A percentile compares a stretch with the other conserved stretches of the same genome.
phyloP scores from a whole-genome alignment of 805 yeast genomes.

The Starmera amethionina region DNA sequence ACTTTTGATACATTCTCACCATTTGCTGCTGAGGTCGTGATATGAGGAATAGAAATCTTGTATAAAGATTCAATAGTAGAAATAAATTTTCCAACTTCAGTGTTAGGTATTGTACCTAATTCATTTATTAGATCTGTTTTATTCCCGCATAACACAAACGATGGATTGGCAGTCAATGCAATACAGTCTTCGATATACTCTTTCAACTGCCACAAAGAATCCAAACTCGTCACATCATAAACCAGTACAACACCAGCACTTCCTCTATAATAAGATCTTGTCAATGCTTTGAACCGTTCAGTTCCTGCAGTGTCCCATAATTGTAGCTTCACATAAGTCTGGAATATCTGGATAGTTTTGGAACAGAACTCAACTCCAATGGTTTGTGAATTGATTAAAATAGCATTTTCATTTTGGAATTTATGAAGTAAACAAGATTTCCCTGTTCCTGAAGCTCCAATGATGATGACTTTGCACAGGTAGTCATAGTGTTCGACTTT shows the following conservation, averaged over 20 bases:
- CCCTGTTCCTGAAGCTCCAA: conserved; percentile 35
- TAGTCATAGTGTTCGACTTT: conserved; percentile 24
- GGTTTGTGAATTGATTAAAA: conserved; percentile 20
- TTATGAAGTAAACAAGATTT: conserved; percentile 32
- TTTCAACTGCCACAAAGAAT: conserved; percentile 18
- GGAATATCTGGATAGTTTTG: conserved; percentile 15
- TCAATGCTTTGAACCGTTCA: conserved; percentile 26
- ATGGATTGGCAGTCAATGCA: conserved; percentile 19
- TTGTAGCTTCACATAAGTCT: conserved; percentile 14
- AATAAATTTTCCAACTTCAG: conserved; percentile 24
- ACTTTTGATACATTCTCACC: conserved; percentile 32
- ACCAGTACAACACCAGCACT: conserved; percentile 28
- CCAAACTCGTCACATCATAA: conserved; percentile 20
- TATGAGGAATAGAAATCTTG: conserved; percentile 23
- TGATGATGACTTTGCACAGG: conserved; percentile 29
- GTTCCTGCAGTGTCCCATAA: conserved; percentile 30
- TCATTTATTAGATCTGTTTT: conserved; percentile 18
- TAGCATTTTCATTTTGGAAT: conserved; percentile 19
- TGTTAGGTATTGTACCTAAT: conserved; percentile 22
- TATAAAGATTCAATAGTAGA: conserved; percentile 15
- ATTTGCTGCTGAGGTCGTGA: conserved; percentile 30
- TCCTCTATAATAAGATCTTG: conserved; percentile 28
- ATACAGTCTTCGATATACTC: conserved; percentile 23
- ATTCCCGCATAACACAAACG: conserved; percentile 25
- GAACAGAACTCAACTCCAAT: conserved; percentile 32